Evolutionary conservation across 805 yeast species (phyloP).

Genomic region (Scheffersomyces amazonensis): DNA sequence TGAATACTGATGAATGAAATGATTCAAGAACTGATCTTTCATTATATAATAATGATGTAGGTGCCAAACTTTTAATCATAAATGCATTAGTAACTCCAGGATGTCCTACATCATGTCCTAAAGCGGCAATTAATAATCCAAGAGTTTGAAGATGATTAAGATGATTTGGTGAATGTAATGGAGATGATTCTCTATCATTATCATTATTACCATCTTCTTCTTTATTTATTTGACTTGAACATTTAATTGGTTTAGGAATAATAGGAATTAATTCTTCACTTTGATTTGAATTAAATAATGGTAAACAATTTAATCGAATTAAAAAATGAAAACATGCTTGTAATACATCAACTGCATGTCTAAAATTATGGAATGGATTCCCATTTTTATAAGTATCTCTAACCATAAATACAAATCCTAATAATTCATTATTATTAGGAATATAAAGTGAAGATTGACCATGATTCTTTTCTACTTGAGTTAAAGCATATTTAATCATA

Average conservation of each 20-base stretch:
- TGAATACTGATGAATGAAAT: constrained; percentile 72
- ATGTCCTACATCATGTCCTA: constrained; percentile 96
- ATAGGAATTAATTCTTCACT: background rate
- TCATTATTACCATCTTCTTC: background rate
- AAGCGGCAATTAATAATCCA: constrained; percentile 70
- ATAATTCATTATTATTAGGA: constrained; percentile 41
- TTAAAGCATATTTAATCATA: constrained; percentile 48
- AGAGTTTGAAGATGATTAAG: constrained; percentile 45
- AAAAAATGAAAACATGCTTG: constrained; percentile 81
- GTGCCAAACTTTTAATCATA: constrained; percentile 55
- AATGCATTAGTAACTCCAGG: constrained; percentile 92
- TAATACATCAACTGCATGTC: constrained; percentile 93
- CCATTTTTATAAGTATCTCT: constrained; percentile 80
- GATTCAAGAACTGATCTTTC: constrained; percentile 76
- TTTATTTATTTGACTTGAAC: background rate
- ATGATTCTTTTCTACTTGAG: constrained; percentile 14
- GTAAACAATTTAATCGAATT: constrained; percentile 38
- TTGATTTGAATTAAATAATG: constrained; percentile 21
- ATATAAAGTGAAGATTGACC: constrained; percentile 11
- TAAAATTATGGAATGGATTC: constrained; percentile 90
- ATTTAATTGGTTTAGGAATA: background rate
- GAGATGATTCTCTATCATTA: background rate
- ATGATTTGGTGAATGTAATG: constrained; percentile 5
- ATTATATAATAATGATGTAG: constrained; percentile 59
- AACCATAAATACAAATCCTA: constrained; percentile 60